These are phyloP conservation scores for Leccinum fibrillosum DNA, from an alignment of 768 basidiomycete species.

Conservation along the genomic window DNA sequence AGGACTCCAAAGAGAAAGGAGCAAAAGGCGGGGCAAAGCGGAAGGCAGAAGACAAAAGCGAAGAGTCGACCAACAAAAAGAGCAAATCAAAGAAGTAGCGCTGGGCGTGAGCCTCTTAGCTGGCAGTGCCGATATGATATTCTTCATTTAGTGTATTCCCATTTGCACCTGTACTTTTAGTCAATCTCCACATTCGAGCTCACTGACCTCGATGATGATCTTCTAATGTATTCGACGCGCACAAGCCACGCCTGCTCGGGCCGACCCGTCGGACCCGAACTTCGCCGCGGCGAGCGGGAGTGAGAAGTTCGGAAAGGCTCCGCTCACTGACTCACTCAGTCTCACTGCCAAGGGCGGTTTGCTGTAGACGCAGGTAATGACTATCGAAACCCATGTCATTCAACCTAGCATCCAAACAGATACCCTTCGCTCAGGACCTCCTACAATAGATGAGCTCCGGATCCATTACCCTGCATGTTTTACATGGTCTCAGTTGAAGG, in stretches of 20 bases:
- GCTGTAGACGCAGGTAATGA: conserved; percentile 9
- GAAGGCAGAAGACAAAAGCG: conserved; percentile 35
- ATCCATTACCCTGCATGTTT: conserved; percentile 71
- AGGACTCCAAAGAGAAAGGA: conserved; percentile 14
- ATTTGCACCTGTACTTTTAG: conserved; percentile 14
- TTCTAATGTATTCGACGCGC: background rate
- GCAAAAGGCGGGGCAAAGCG: conserved; percentile 15
- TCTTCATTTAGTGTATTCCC: conserved; percentile 8
- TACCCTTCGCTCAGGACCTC: conserved; percentile 54
- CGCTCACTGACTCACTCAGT: background rate
- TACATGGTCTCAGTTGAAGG: conserved; percentile 72
- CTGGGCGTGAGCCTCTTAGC: background rate
- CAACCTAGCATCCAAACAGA: conserved; percentile 21
- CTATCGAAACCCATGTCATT: conserved; percentile 10
- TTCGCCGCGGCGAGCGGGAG: background rate
- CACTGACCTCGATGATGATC: background rate
- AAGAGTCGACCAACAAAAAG: conserved; percentile 36
- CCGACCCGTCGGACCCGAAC: background rate
- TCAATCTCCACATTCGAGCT: background rate
- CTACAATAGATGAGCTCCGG: conserved; percentile 64
- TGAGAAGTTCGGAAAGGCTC: background rate
- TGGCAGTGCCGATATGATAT: background rate
- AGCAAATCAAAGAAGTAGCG: conserved; percentile 40
- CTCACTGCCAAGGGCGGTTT: background rate
- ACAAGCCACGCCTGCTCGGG: background rate